Conservation (phyloP, 176 grass and related monocot species). For the Thinopyrum elongatum region DNA sequence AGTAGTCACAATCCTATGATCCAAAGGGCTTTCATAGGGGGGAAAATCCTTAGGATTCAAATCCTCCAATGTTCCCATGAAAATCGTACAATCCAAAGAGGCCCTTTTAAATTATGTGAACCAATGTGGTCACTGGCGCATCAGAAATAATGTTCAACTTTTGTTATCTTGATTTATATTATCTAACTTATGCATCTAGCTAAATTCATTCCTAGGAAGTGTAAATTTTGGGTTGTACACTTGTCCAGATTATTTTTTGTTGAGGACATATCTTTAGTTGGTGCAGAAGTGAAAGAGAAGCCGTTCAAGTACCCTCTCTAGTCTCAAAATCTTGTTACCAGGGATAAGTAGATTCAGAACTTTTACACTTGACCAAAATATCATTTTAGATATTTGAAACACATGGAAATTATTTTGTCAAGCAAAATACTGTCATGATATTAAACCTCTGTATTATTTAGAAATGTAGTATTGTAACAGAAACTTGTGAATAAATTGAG, state of each 20-base stretch:
- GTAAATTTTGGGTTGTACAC: background rate
- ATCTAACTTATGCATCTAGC: background rate
- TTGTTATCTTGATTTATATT: background rate
- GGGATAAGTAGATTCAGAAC: background rate
- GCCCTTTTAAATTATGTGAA: background rate
- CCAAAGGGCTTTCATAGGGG: background rate
- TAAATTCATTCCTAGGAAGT: background rate
- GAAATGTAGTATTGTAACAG: background rate
- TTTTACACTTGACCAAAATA: background rate
- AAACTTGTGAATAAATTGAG: background rate
- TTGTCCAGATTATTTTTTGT: background rate
- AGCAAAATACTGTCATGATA: background rate
- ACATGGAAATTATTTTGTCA: background rate
- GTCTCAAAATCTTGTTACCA: background rate
- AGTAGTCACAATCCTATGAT: background rate
- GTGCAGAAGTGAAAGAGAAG: background rate
- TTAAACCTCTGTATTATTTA: background rate
- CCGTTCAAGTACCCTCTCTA: background rate
- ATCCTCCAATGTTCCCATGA: background rate
- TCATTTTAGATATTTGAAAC: background rate
- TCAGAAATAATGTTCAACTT: conserved; percentile 1
- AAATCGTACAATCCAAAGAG: background rate
- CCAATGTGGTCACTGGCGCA: background rate
- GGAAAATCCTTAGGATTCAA: background rate
- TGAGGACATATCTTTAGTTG: background rate